Base-by-base conservation (phyloP, 2,329 filamentous ascomycete genomes). In the Sclerotiophoma versabilis region DNA sequence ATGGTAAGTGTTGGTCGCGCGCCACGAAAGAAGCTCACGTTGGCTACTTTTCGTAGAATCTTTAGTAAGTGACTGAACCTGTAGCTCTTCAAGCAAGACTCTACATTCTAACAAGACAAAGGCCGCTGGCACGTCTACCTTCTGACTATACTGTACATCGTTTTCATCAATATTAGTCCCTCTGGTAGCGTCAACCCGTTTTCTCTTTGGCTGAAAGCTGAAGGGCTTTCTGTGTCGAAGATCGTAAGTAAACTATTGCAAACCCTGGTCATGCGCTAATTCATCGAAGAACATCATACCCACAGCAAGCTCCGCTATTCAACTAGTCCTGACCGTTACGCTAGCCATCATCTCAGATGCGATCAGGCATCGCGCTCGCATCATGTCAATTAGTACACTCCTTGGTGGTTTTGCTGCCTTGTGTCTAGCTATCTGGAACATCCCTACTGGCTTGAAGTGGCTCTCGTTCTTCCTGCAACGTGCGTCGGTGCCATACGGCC, bases 391-490 rank as follows among this genome's bases (percentile, higher is more conserved):
- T 5, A 51, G 54, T 17, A 62, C 58, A 1, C 23, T 60, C 2
- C 50, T 64, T 2, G 64, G 63, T 5, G 36, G 65, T 11, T 58
- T 71, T 37, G 63, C 58, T 19, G 57, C 59, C 6, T 39, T 72
- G 19, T 56, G 69, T 7, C 65, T 72, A 5, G 71, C 71, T 2
- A 64, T 72, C 34, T 74, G 69, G 70, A 58, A 45, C 2, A 64
- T 75, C 3, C 69, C 72, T 0, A 54, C 44, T 2, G 68, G 70
- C 1, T 46, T 71, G 9, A 72, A 73, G 25, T 73, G 70, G 72
- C 60, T 66, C 27, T 65, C 70, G 0, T 73, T 71, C 54, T 65
- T 71, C 42, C 58, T 74, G 25, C 65, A 66, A 27, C 60, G 67
- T 20, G 66, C 64, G 6, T 63, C 58, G 3, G 70, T 72, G 1